phyloP scores from a whole-genome alignment of 805 yeast species.

The Starmerella ratchasimensis region DNA sequence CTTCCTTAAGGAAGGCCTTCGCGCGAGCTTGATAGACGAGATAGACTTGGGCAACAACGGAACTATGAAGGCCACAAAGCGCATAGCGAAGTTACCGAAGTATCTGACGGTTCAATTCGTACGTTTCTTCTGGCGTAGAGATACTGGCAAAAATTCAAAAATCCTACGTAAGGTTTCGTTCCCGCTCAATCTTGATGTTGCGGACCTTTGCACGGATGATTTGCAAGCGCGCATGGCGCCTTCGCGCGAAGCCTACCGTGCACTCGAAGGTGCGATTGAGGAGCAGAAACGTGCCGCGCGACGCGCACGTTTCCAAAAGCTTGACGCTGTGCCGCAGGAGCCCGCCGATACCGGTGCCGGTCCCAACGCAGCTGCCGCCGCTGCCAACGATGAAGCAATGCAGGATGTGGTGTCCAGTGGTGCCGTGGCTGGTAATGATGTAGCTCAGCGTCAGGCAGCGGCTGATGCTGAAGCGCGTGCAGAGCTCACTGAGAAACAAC shows the following conservation, averaged over 20 bases:
- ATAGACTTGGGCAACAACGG: conserved; percentile 54
- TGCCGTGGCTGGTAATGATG: too few species aligned
- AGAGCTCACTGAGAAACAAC: conserved; percentile 14
- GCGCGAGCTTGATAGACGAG: conserved; percentile 58
- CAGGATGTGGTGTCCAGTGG: too few species aligned
- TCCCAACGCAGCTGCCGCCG: conserved; percentile 7
- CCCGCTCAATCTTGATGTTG: conserved; percentile 82
- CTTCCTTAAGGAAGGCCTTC: conserved; percentile 73
- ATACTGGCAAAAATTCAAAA: conserved; percentile 79
- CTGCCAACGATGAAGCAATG: too few species aligned
- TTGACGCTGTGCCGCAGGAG: conserved; percentile 27
- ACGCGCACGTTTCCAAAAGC: conserved; percentile 36
- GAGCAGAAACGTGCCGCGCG: conserved; percentile 64
- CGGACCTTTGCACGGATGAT: conserved; percentile 73
- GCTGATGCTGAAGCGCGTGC: conserved; percentile 14
- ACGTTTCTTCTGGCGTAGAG: conserved; percentile 91
- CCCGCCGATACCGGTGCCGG: conserved; percentile 27
- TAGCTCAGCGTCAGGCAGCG: conserved; percentile 16
- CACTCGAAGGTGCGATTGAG: conserved; percentile 56
- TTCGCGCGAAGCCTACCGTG: conserved; percentile 63
- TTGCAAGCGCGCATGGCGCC: conserved; percentile 52
- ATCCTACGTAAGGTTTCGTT: conserved; percentile 87
- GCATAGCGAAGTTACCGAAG: conserved; percentile 70
- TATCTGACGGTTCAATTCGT: conserved; percentile 83
- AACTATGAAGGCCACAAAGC: conserved; percentile 42